Conservation (phyloP, 495 filamentous ascomycete species). For the Podospora pseudocomata region DNA sequence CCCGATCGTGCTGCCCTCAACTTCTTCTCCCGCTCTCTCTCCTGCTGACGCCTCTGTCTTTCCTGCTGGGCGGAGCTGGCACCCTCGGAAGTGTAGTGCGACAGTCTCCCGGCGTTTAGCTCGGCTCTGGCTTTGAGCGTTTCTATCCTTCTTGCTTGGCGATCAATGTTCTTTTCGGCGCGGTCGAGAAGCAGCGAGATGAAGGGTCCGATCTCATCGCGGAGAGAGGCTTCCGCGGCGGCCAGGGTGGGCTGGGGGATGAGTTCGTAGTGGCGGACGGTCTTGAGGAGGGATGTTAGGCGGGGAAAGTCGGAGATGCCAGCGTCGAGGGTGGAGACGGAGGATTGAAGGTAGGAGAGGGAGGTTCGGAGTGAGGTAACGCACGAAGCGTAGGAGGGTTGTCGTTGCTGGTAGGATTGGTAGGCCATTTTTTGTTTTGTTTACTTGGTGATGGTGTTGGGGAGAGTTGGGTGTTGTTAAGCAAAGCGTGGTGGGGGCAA, state of each 20-base stretch:
- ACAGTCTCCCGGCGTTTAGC: constrained; percentile 44
- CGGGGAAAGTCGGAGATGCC: constrained; percentile 48
- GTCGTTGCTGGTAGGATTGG: neutral
- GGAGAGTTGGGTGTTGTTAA: neutral
- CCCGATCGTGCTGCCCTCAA: neutral
- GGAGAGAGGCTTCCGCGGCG: constrained; percentile 46
- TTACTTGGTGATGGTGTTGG: neutral
- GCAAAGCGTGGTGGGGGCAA: too few relatives aligned
- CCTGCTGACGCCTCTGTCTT: constrained; percentile 4
- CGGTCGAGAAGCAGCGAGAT: constrained; percentile 45
- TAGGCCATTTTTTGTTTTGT: constrained; percentile 1
- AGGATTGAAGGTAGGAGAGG: constrained; percentile 50
- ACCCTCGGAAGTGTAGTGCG: constrained; percentile 15
- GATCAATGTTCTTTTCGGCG: constrained; percentile 45
- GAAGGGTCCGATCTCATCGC: constrained; percentile 49
- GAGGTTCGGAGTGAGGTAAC: constrained; percentile 47
- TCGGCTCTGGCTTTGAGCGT: constrained; percentile 46
- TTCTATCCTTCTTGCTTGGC: constrained; percentile 45
- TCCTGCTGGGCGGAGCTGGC: neutral
- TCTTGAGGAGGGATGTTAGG: constrained; percentile 44
- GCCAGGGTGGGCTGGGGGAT: constrained; percentile 49
- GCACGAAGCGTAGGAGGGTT: constrained; percentile 44
- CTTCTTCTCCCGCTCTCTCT: neutral
- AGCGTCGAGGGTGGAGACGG: constrained; percentile 41
- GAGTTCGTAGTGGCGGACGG: constrained; percentile 51